Base-by-base conservation (phyloP, 805 yeast species). In the Schwanniomyces pseudopolymorphus region DNA sequence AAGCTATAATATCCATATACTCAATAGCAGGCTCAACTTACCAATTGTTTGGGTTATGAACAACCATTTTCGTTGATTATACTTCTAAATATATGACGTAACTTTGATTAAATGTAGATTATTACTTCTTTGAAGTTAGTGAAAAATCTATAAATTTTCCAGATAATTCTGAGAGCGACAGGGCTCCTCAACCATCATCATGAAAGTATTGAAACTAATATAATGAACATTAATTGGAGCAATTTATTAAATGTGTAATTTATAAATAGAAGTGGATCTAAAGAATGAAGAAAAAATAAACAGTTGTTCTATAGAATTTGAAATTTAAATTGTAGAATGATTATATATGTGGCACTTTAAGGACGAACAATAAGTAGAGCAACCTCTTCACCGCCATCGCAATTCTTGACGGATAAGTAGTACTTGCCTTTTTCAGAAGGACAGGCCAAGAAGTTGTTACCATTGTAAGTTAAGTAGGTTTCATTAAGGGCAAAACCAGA, bases 11-110 rank as follows among this genome's bases (percentile, higher is more conserved):
- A 14, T 3, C 4, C 5, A 20, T 31, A 5, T 5, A 31, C 6
- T 7, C 13, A 31, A 31, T 19, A 24, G 31, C 10, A 19, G 14
- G 14, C 2, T 25, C 28, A 40, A 70, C 79, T 44, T 69, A 74
- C 79, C 88, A 83, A 76, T 83, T 83, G 64, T 83, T 83, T 28
- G 87, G 87, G 71, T 83, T 83, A 58, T 81, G 80, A 33, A 83
- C 87, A 44, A 80, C 87, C 87, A 82, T 83, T 20, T 17, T 53
- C 9, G 8, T 9, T 20, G 5, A 21, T 20, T 36, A 20, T 36
- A 19, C 17, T n/a, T 9, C 22, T 20, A 36, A 5, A 20, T 13
- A 20, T 19, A n/a, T 19, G 4, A 36, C 14, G 16, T 36, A 19
- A 36, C 13, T 36, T 19, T 17, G 11, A 5, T 5, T 20, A 36